These are phyloP conservation scores for Naegleria fowleri DNA, from an alignment of 208 protist genomes.

Conservation along the genomic window DNA sequence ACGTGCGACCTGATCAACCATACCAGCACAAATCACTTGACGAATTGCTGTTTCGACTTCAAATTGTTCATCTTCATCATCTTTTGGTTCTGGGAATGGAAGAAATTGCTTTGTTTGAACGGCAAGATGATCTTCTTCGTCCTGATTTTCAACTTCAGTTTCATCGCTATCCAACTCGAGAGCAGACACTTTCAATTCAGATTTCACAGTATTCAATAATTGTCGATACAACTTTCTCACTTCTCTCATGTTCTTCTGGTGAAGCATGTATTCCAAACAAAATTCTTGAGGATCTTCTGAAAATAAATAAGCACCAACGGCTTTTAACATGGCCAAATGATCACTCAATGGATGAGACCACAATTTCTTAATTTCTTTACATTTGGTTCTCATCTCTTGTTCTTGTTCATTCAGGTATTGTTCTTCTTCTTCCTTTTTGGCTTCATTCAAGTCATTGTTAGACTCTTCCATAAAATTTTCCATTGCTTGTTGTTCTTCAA, in stretches of 20 bases:
- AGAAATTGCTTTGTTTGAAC: background rate
- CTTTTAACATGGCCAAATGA: background rate
- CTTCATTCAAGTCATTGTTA: background rate
- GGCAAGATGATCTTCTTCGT: background rate
- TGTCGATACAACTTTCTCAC: background rate
- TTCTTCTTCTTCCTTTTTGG: background rate
- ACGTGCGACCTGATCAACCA: background rate
- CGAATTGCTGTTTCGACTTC: background rate
- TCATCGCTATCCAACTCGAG: background rate
- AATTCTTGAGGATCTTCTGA: background rate
- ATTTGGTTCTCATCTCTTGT: background rate
- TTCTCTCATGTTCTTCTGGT: slow-evolving; percentile 27
- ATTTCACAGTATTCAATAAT: background rate
- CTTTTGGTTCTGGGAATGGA: background rate
- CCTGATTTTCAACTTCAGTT: background rate
- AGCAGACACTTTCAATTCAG: background rate
- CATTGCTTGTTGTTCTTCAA: background rate
- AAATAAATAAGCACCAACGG: slow-evolving; percentile 9
- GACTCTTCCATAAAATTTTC: background rate
- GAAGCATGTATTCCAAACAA: background rate
- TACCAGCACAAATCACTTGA: slow-evolving; percentile 19
- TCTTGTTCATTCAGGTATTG: background rate
- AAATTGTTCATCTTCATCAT: background rate
- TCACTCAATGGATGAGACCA: background rate
- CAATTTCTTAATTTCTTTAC: background rate